A percentile compares a stretch with the other conserved stretches of the same genome.
Conservation (phyloP, 371 early-diverging fungal genomes). For the Apophysomyces variabilis region DNA sequence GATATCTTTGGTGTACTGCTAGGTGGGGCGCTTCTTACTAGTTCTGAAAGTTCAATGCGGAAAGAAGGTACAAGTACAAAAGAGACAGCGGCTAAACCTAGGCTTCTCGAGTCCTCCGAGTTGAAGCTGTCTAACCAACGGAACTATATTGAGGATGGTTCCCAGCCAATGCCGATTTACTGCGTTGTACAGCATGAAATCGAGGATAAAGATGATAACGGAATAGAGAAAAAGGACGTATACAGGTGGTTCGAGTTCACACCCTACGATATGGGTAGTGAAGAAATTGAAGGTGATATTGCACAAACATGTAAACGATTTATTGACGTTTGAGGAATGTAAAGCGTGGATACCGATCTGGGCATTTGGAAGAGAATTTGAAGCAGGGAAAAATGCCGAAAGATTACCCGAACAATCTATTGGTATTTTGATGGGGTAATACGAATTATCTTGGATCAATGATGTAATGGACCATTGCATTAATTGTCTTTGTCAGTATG, state of each 20-base stretch:
- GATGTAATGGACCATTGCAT: background rate
- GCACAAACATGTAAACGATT: too few relatives aligned
- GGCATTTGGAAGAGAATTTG: constrained; percentile 74
- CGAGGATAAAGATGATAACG: constrained; percentile 12
- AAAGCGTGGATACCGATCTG: constrained; percentile 74
- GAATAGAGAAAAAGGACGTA: constrained; percentile 25
- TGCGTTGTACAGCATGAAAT: constrained; percentile 72
- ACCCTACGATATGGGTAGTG: constrained; percentile 77
- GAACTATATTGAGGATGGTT: constrained; percentile 63
- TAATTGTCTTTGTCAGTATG: constrained; percentile 25
- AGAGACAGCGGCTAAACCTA: constrained; percentile 13
- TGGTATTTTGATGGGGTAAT: constrained; percentile 62
- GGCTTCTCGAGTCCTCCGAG: constrained; percentile 25
- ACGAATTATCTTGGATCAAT: background rate
- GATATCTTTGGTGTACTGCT: constrained; percentile 64
- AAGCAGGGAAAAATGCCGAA: constrained; percentile 57
- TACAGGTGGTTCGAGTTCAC: constrained; percentile 83
- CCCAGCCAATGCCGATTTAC: constrained; percentile 77
- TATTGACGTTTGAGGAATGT: too few relatives aligned
- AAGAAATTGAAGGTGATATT: constrained; percentile 61
- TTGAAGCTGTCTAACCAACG: constrained; percentile 45
- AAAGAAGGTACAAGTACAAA: background rate
- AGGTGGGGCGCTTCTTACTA: constrained; percentile 53
- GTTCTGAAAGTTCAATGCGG: constrained; percentile 15
- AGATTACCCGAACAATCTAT: constrained; percentile 67